Base-by-base conservation (phyloP, 2,329 filamentous ascomycete genomes). In the Magnaporthiopsis incrustans region DNA sequence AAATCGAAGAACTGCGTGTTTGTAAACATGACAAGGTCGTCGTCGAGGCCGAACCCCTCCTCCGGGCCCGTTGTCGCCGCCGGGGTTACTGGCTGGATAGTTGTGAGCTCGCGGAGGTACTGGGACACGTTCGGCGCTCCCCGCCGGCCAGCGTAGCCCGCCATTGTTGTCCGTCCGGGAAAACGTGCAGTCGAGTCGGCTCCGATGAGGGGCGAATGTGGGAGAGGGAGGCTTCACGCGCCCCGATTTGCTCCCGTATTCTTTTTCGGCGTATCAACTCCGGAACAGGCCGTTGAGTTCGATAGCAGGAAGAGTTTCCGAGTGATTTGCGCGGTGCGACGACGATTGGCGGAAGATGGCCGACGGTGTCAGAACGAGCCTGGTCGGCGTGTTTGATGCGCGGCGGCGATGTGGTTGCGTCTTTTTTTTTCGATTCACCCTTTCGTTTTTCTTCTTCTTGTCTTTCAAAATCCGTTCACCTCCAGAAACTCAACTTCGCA, bases 1-100 rank as follows among this genome's bases (percentile, higher is more conserved):
- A 89, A 91, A 71, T 94, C 89, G 74, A 89, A 90, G 76, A 94
- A 94, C 69, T 91, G 86, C 59, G 89, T 87, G 76, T 94, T 93
- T 65, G 90, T 91, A 78, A 93, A 95, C 71, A 92, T 83, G 62
- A 88, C 87, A 62, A 94, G 79, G 68, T 92, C 88, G 66, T 89
- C 86, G 70, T 91, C 88, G 67, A 89, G 79, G 70, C 69, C 83
- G 75, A 88, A 83, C 62, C 81, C 77, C 63, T 89, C 85, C 66
- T 88, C 82, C 63, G 75, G 73, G 33, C 83, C 73, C 30, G 80
- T 71, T 66, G 70, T 69, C 53, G 70, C 66, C 6, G 69, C 63
- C 26, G 88, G 81, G 63, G 89, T 85, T 70, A 87, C 85, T 66
- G 89, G 80, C 27, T 63, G 62, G 62, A 63, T 59, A 6, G 57